These are phyloP conservation scores for Hirschioporus abietinus DNA, from an alignment of 768 basidiomycete genomes.

Conservation along the genomic window DNA sequence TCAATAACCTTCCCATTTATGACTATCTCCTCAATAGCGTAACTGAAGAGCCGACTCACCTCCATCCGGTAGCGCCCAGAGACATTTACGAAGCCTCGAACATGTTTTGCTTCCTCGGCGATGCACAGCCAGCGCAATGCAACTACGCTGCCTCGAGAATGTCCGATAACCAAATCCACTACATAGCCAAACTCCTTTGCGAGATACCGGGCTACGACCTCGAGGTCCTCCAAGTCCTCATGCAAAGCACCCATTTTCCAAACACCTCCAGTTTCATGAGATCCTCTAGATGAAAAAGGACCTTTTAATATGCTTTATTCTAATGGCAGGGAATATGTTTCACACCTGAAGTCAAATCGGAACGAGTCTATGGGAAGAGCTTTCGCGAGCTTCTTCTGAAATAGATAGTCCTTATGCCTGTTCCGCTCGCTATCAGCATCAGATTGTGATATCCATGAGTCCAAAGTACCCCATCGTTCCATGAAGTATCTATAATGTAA, in stretches of 20 bases:
- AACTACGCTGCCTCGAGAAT: conserved; percentile 72
- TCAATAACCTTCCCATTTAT: not conserved
- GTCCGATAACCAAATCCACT: conserved; percentile 66
- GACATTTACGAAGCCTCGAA: conserved; percentile 64
- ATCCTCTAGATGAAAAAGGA: conserved; percentile 47
- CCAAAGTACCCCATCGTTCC: conserved; percentile 66
- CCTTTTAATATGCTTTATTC: conserved; percentile 6
- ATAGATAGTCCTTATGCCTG: conserved; percentile 85
- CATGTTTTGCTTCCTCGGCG: conserved; percentile 48
- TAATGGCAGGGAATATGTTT: conserved; percentile 5
- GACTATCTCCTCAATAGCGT: not conserved
- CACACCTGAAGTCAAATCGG: conserved; percentile 82
- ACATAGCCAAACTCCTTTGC: conserved; percentile 56
- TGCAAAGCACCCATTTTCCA: conserved; percentile 57
- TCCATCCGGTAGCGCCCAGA: conserved; percentile 78
- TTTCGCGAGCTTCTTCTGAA: conserved; percentile 65
- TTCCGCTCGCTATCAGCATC: not conserved
- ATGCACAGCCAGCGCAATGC: conserved; percentile 66
- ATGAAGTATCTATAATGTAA: conserved; percentile 58
- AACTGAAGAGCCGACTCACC: conserved; percentile 35
- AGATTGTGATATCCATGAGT: not conserved
- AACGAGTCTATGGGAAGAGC: conserved; percentile 73
- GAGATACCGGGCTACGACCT: conserved; percentile 59
- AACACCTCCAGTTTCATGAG: conserved; percentile 67
- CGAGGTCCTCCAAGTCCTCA: conserved; percentile 62